phyloP scores from a whole-genome alignment of 768 basidiomycete genomes.

The Xerocomus potaroensis region DNA sequence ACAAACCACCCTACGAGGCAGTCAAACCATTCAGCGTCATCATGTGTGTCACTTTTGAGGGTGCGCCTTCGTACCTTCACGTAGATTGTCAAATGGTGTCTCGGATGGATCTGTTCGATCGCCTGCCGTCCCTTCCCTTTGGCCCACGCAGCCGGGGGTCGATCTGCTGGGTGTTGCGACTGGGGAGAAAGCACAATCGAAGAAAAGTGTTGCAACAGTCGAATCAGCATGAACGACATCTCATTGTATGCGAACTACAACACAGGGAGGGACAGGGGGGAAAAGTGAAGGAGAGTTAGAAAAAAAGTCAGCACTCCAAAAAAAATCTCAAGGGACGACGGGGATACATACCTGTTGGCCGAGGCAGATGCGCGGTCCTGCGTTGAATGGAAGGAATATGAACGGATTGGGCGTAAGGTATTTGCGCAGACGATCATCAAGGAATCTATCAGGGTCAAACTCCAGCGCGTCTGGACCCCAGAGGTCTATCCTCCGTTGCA shows the following conservation, averaged over 20 bases:
- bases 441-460: slow-evolving; percentile 41
- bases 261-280: no score
- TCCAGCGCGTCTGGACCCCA: slow-evolving; percentile 36
- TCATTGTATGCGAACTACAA: slow-evolving; percentile 35
- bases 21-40: background rate
- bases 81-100: slow-evolving; percentile 31
- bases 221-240: slow-evolving; percentile 32
- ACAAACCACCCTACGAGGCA: slow-evolving; percentile 39
- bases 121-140: slow-evolving; percentile 21
- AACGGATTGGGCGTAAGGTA: slow-evolving; percentile 38
- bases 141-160: slow-evolving; percentile 29
- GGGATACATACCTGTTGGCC: slow-evolving; percentile 32
- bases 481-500: slow-evolving; percentile 35
- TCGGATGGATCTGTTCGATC: slow-evolving; percentile 25
- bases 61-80: slow-evolving; percentile 31
- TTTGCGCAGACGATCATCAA: slow-evolving; percentile 33
- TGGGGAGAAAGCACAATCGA: slow-evolving; percentile 21
- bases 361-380: slow-evolving; percentile 37
- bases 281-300: background rate
- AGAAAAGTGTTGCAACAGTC: slow-evolving; percentile 27
- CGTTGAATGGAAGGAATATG: slow-evolving; percentile 42
- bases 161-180: slow-evolving; percentile 23
- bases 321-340: background rate
- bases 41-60: no score
- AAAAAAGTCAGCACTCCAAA: background rate